Evolutionary conservation across 2,329 filamentous ascomycete genomes (phyloP).

Genomic region (Mycosphaerelloides madeirae): DNA sequence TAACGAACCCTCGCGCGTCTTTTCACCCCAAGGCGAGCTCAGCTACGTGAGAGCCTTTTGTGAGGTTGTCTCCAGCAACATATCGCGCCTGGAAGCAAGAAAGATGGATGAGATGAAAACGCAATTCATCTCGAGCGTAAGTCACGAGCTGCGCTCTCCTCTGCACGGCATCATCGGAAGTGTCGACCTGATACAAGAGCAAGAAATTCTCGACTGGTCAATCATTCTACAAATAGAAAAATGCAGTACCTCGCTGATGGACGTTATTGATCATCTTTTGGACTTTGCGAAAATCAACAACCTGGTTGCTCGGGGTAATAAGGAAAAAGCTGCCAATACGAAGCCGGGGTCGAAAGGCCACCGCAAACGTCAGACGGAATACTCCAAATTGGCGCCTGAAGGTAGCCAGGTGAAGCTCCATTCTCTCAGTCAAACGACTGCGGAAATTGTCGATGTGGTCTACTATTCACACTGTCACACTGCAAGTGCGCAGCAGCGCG

Average conservation of each 20-base stretch:
- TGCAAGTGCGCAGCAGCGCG: constrained; percentile 17
- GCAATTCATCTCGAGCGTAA: constrained; percentile 50
- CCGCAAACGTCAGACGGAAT: constrained; percentile 11
- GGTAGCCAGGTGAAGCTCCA: constrained; percentile 25
- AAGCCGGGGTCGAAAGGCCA: constrained; percentile 6
- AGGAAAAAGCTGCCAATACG: constrained; percentile 6
- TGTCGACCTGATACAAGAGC: constrained; percentile 47
- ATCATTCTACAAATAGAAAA: constrained; percentile 47
- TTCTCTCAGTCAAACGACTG: constrained; percentile 45
- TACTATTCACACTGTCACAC: constrained; percentile 32
- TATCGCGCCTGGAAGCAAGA: constrained; percentile 37
- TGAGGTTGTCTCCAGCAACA: constrained; percentile 40
- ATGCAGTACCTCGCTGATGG: constrained; percentile 49
- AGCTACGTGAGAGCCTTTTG: constrained; percentile 39
- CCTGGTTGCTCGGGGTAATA: constrained; percentile 9
- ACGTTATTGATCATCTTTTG: constrained; percentile 41
- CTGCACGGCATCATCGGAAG: constrained; percentile 47
- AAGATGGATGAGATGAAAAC: constrained; percentile 46
- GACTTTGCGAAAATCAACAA: constrained; percentile 46
- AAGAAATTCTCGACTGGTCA: constrained; percentile 37
- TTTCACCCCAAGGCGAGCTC: constrained; percentile 38
- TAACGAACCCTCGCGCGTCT: constrained; percentile 40
- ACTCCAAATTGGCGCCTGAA: constrained; percentile 18
- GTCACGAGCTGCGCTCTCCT: constrained; percentile 49
- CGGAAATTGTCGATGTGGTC: constrained; percentile 54